phyloP scores from a whole-genome alignment of 179 eudicot genomes.

The Amaranthus tricolor region DNA sequence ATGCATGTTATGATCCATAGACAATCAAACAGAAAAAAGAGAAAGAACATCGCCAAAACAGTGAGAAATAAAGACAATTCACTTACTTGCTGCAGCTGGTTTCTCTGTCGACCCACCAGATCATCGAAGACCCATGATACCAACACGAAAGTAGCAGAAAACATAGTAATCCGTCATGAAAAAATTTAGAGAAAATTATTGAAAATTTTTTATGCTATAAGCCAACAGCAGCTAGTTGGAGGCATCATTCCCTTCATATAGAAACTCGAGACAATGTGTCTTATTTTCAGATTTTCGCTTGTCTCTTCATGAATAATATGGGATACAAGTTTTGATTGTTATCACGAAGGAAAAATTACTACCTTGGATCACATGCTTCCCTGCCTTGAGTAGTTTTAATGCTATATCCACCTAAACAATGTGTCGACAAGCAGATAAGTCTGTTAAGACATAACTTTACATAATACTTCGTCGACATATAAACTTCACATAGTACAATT shows the following conservation, averaged over 20 bases:
- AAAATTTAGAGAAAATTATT: neutral
- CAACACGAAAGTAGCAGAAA: conserved; percentile 23
- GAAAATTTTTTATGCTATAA: neutral
- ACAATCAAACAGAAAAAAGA: neutral
- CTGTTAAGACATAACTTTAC: neutral
- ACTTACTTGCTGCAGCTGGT: conserved; percentile 95
- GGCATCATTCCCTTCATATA: neutral
- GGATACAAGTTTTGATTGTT: conserved; percentile 1
- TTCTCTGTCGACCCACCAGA: conserved; percentile 64
- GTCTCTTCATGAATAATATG: neutral
- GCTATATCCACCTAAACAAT: conserved; percentile 75
- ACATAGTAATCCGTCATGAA: conserved; percentile 5
- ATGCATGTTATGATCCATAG: neutral
- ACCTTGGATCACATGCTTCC: conserved; percentile 99
- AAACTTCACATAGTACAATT: neutral
- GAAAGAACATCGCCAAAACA: neutral
- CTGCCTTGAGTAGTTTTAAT: conserved; percentile 71
- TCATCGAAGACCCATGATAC: conserved; percentile 21
- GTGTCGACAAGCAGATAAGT: neutral
- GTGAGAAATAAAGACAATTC: conserved; percentile 10
- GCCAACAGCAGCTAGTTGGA: neutral
- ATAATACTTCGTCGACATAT: neutral
- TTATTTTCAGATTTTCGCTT: neutral
- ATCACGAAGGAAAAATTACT: neutral
- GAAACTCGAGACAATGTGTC: neutral